These are phyloP conservation scores for Xylaria bambusicola DNA, from an alignment of 495 filamentous ascomycete species.

Conservation along the genomic window DNA sequence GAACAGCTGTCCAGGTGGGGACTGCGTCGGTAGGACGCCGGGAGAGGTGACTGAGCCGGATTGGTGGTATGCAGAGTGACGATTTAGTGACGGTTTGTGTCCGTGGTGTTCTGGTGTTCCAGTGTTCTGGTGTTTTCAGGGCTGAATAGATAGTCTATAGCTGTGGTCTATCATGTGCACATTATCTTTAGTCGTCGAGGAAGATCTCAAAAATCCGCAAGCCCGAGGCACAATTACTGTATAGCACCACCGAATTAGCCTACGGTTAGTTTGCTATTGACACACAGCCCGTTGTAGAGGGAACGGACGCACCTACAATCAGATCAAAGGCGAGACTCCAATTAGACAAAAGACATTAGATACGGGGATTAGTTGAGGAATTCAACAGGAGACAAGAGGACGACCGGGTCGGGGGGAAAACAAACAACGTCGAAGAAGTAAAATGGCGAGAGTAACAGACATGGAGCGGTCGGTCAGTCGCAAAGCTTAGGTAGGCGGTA, in stretches of 20 bases:
- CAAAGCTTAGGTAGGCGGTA: conserved; percentile 1
- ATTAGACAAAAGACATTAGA: conserved; percentile 15
- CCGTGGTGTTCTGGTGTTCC: neutral
- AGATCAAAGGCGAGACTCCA: neutral
- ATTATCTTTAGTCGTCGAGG: conserved; percentile 14
- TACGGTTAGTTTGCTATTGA: neutral
- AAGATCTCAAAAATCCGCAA: conserved; percentile 3
- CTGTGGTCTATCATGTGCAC: conserved; percentile 13
- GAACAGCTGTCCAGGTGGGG: conserved; percentile 8
- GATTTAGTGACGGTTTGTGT: neutral
- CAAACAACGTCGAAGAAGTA: neutral
- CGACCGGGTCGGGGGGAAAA: neutral
- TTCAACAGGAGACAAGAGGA: neutral
- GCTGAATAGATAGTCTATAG: neutral
- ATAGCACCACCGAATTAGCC: neutral
- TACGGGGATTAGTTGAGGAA: neutral
- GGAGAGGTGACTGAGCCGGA: neutral
- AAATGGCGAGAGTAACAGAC: neutral
- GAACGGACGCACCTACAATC: neutral
- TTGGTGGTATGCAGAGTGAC: neutral
- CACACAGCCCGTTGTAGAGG: neutral
- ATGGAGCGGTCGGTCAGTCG: conserved; percentile 6
- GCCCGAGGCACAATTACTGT: conserved; percentile 9
- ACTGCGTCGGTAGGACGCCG: neutral
- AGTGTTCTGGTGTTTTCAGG: no score